These are phyloP conservation scores for Cardamine resedifolia DNA, from an alignment of 345 rosid species.

Conservation along the genomic window DNA sequence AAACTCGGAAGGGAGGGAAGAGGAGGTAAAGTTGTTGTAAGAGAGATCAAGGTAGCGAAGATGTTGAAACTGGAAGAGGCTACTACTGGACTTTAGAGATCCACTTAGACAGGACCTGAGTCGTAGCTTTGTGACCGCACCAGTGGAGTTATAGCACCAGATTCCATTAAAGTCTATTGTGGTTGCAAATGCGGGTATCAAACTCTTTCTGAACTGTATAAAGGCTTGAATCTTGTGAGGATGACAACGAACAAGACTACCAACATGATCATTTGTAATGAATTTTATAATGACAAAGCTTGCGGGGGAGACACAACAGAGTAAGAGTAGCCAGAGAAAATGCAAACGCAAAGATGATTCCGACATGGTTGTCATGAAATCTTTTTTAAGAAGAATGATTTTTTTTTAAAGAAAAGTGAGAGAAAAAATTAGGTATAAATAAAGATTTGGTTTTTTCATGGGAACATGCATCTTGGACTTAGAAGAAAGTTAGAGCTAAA, in stretches of 20 bases:
- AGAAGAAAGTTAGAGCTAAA: neutral
- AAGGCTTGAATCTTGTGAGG: neutral
- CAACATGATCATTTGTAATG: neutral
- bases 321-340: constrained; percentile 1
- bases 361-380: neutral
- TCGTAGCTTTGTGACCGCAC: neutral
- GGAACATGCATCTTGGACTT: neutral
- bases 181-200: constrained; percentile 5
- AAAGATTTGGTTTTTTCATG: neutral
- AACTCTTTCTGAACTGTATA: constrained; percentile 10
- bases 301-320: neutral
- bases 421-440: neutral
- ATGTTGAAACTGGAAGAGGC: neutral
- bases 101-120: neutral
- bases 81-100: neutral
- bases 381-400: neutral
- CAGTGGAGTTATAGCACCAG: constrained; percentile 3
- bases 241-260: neutral
- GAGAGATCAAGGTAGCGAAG: neutral
- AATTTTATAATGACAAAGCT: neutral
- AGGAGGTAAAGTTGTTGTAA: neutral
- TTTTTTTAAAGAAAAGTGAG: neutral
- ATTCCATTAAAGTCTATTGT: neutral
- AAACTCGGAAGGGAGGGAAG: neutral
- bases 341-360: neutral